Evolutionary conservation across 1,284 basidiomycete species (phyloP).

Genomic region (Chondrostereum purpureum): DNA sequence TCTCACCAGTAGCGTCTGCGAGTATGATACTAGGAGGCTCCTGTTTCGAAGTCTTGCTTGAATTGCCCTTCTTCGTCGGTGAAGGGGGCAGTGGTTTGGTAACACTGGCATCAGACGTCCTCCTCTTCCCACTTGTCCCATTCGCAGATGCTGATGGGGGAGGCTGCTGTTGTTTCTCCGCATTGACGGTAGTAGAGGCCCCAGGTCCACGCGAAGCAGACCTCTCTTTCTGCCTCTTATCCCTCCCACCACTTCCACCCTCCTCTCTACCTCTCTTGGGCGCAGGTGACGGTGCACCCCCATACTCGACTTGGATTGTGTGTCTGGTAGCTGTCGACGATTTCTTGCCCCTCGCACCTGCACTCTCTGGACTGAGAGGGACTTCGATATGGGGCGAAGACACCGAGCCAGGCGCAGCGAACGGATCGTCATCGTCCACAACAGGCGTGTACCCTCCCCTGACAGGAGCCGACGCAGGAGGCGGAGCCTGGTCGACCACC

Average conservation of each 20-base stretch:
- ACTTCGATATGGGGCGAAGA: slow-evolving; percentile 7
- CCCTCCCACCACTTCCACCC: not conserved
- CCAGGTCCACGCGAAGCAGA: slow-evolving; percentile 6
- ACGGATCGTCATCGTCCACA: slow-evolving; percentile 38
- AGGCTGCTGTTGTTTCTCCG: slow-evolving; percentile 1
- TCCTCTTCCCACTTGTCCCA: slow-evolving; percentile 22
- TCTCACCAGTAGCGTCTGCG: slow-evolving; percentile 6
- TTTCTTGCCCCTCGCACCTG: slow-evolving; percentile 31
- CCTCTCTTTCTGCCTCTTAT: slow-evolving; percentile 2
- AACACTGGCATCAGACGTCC: slow-evolving; percentile 24
- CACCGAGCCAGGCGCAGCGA: slow-evolving; percentile 25
- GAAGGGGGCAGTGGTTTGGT: slow-evolving; percentile 31
- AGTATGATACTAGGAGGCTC: slow-evolving; percentile 12
- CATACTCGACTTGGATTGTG: slow-evolving; percentile 91
- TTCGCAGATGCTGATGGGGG: not conserved
- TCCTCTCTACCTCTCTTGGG: slow-evolving; percentile 9
- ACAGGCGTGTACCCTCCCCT: slow-evolving; percentile 17
- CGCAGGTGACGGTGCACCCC: slow-evolving; percentile 31
- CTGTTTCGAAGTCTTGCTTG: not conserved
- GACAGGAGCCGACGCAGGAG: slow-evolving; percentile 17
- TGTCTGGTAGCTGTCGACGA: slow-evolving; percentile 44
- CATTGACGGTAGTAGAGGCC: no score
- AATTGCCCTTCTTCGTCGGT: slow-evolving; percentile 13
- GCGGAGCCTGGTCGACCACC: slow-evolving; percentile 4
- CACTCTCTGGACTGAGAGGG: slow-evolving; percentile 21